Base-by-base conservation (phyloP, 345 rosid genomes). In the Salix koriyanagi region DNA sequence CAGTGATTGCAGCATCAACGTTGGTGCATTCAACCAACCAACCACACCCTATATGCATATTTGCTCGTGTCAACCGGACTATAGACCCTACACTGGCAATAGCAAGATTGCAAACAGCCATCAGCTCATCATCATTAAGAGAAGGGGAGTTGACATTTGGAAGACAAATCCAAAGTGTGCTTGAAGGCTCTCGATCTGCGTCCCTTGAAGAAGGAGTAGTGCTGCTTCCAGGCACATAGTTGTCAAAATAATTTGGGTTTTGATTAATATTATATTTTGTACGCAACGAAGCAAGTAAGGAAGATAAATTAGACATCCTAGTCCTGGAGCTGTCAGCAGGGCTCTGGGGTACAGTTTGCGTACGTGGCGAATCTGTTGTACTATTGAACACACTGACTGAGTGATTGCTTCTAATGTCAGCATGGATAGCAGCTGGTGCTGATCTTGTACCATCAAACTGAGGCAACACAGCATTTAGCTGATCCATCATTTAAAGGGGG, bases 361-460 rank as follows among this genome's bases (percentile, higher is more conserved):
- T 74, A 76, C 73, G 87, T 15, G 90, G 90, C 32, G 90, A 89
- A 71, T 77, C 86, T 68, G 78, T 79, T 64, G 62, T 72, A 72
- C 77, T 64, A 76, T 73, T 83, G 73, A 89, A 78, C 79, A 86
- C 66, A 84, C 75, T 86, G 71, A 80, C 88, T 30, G 82, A 66
- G 73, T 62, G 84, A 75, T 54, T 85, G 68, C 77, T 83, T 76
- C 88, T 84, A 12, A 77, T n/a, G 18, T 89, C 92, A 76, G 69
- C 65, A 58, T 75, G 82, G 67, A 70, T 62, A 71, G 87, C 67
- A 42, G 81, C 71, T 41, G 79, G 76, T 67, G 71, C 85, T 80
- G 89, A 88, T 83, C 94, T 89, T 79, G 81, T 81, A 75, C 84
- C 85, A 70, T 91, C 93, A 72, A 85, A 83, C 79, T 84, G 94